phyloP scores from a whole-genome alignment of 1,284 basidiomycete genomes.

The Ceratorhiza oryzae-sativae region DNA sequence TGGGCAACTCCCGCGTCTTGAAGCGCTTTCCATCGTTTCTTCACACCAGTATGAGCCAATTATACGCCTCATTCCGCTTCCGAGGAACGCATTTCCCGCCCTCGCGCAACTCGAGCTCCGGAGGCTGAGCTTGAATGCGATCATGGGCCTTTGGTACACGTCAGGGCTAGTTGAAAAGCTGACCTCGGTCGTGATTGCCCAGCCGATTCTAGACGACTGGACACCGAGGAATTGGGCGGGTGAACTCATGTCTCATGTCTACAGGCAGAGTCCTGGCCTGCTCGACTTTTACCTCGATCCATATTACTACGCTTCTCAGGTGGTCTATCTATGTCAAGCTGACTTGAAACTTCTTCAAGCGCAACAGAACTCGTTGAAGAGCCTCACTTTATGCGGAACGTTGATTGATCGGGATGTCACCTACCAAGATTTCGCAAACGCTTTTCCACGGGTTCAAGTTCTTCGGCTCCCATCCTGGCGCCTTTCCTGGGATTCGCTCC shows the following conservation, averaged over 20 bases:
- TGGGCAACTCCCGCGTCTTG: constrained; percentile 18
- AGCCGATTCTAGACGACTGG: constrained; percentile 33
- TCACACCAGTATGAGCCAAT: constrained; percentile 29
- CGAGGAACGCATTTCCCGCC: constrained; percentile 13
- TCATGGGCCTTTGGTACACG: constrained; percentile 22
- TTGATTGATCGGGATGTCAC: constrained; percentile 13
- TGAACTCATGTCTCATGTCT: constrained; percentile 35
- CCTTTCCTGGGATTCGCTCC: constrained; percentile 14
- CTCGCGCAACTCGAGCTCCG: constrained; percentile 35
- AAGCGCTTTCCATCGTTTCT: constrained; percentile 18
- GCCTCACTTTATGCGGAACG: constrained; percentile 27
- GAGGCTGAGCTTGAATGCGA: constrained; percentile 20
- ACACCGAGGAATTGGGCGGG: constrained; percentile 33
- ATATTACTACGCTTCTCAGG: constrained; percentile 29
- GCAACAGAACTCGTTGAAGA: neutral
- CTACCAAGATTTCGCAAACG: constrained; percentile 21
- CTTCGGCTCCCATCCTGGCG: constrained; percentile 31
- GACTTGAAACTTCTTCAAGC: constrained; percentile 6
- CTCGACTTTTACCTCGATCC: constrained; percentile 30
- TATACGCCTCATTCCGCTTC: constrained; percentile 20
- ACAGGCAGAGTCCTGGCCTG: constrained; percentile 14
- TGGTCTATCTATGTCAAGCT: constrained; percentile 20
- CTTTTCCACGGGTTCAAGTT: constrained; percentile 12
- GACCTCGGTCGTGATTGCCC: constrained; percentile 22
- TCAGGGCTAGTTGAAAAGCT: constrained; percentile 18